Evolutionary conservation across 148 eudicot genomes (phyloP).

Genomic region (Diospyros kaki): DNA sequence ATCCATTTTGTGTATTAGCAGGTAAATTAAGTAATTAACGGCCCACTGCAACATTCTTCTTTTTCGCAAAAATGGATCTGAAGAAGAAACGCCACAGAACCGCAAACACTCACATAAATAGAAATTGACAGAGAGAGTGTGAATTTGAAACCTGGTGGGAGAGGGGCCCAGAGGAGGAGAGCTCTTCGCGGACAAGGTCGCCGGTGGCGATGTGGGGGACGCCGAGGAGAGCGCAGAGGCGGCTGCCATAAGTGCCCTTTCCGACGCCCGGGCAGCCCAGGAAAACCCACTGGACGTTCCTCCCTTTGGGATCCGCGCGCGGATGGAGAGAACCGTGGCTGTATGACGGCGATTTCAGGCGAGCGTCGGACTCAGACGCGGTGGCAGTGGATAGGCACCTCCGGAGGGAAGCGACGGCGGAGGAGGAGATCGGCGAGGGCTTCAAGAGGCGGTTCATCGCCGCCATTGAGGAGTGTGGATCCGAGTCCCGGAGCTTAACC

Average conservation of each 20-base stretch:
- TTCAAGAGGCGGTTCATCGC: conserved; percentile 47
- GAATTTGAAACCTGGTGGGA: conserved; percentile 42
- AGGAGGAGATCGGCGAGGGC: conserved; percentile 25
- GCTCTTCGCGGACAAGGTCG: conserved; percentile 87
- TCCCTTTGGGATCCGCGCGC: conserved; percentile 32
- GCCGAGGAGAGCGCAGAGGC: conserved; percentile 65
- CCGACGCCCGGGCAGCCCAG: conserved; percentile 95
- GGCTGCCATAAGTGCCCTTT: conserved; percentile 88
- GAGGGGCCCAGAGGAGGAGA: conserved; percentile 60
- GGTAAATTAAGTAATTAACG: background rate
- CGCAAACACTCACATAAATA: background rate
- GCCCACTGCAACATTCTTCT: background rate
- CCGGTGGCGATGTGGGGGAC: conserved; percentile 99
- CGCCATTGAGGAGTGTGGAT: conserved; percentile 32
- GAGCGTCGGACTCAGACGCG: conserved; percentile 8
- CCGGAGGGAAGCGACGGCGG: conserved; percentile 18
- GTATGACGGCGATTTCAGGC: conserved; percentile 19
- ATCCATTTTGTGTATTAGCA: background rate
- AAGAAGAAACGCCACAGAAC: background rate
- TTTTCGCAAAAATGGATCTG: background rate
- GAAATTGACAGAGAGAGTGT: background rate
- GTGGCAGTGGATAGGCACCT: conserved; percentile 46
- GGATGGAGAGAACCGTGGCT: conserved; percentile 18
- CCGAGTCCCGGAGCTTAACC: background rate
- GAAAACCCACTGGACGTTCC: conserved; percentile 85